phyloP scores from a whole-genome alignment of 192 early-diverging fungal genomes.

The Coemansia sp. region DNA sequence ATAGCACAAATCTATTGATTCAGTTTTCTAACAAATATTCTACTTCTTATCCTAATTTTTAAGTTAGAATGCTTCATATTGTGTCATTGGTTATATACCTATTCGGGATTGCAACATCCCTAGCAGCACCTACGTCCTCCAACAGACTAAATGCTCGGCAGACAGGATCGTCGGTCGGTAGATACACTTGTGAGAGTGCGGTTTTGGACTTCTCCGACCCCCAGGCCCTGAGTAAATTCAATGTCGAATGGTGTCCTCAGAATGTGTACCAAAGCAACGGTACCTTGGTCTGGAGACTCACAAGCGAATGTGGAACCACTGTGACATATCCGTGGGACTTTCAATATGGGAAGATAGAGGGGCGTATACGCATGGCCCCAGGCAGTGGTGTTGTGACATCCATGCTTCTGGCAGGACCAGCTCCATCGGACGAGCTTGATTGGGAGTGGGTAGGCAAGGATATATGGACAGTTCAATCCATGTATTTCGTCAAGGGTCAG shows the following conservation, averaged over 20 bases:
- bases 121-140: not conserved
- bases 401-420: constrained; percentile 52
- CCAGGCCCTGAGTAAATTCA: constrained; percentile 32
- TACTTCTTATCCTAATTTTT: not conserved
- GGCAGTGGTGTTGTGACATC: constrained; percentile 58
- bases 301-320: constrained; percentile 46
- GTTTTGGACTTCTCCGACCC: constrained; percentile 35
- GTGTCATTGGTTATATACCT: not conserved
- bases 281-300: constrained; percentile 36
- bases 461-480: constrained; percentile 50
- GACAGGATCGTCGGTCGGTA: not conserved
- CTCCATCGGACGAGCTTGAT: constrained; percentile 63
- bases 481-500: constrained; percentile 57
- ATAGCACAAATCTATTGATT: not conserved
- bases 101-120: not conserved
- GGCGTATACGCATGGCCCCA: constrained; percentile 27
- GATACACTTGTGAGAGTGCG: constrained; percentile 28
- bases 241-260: constrained; percentile 48
- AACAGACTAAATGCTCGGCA: constrained; percentile 8
- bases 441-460: constrained; percentile 66
- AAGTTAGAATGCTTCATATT: not conserved
- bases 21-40: not conserved
- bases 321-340: constrained; percentile 39
- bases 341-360: constrained; percentile 44
- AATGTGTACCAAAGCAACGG: constrained; percentile 36